These are phyloP conservation scores for Areca catechu DNA, from an alignment of 176 grass and related monocot genomes.

Conservation along the genomic window DNA sequence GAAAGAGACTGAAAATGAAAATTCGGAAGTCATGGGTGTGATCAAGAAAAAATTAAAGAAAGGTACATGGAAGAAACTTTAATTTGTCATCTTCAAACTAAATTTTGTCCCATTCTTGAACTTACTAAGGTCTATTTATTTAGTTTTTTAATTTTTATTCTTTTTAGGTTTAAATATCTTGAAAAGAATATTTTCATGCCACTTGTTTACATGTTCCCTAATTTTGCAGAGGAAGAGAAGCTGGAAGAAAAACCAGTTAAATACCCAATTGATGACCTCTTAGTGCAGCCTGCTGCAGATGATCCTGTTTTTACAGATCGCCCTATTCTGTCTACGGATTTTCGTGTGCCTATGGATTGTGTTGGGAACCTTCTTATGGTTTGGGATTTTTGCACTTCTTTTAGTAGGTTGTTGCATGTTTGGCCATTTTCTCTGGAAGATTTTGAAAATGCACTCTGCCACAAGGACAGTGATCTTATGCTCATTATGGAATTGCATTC, in stretches of 20 bases:
- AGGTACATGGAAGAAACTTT: conserved; percentile 22
- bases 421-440: conserved; percentile 75
- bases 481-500: conserved; percentile 67
- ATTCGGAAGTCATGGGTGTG: conserved; percentile 1
- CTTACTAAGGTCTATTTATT: not conserved
- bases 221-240: conserved; percentile 36
- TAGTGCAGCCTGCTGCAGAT: conserved; percentile 39
- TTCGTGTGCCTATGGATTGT: conserved; percentile 63
- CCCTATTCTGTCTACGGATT: conserved; percentile 42
- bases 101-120: not conserved
- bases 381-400: conserved; percentile 78
- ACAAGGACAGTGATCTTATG: conserved; percentile 67
- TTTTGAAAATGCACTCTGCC: conserved; percentile 78
- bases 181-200: not conserved
- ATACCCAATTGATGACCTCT: conserved; percentile 88
- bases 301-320: conserved; percentile 45
- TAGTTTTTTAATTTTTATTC: too few species aligned
- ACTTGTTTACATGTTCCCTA: too few species aligned
- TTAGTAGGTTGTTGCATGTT: conserved; percentile 51
- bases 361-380: conserved; percentile 78
- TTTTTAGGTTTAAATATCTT: not conserved
- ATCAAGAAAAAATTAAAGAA: conserved; percentile 30
- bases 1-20: conserved; percentile 34
- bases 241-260: conserved; percentile 16
- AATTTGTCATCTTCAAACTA: conserved; percentile 7